Evolutionary conservation across 176 grass and related monocot species (phyloP).

Genomic region (Triticum monococcum): DNA sequence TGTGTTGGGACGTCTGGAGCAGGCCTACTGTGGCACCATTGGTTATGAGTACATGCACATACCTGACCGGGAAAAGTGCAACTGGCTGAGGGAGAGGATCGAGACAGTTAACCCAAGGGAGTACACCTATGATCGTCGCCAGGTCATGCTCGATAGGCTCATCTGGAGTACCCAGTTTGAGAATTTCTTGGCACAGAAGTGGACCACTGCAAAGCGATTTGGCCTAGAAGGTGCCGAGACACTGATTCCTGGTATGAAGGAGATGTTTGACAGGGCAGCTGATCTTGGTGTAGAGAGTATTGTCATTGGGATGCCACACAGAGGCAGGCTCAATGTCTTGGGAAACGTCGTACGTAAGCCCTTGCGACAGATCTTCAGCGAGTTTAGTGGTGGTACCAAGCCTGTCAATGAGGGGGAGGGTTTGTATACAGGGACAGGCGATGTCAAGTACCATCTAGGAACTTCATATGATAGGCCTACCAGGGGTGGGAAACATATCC

Average conservation of each 20-base stretch:
- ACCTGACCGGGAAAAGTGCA: slow-evolving; percentile 79
- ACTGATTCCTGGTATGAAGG: slow-evolving; percentile 97
- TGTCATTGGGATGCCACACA: slow-evolving; percentile 98
- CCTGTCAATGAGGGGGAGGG: slow-evolving; percentile 79
- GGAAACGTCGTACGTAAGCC: slow-evolving; percentile 95
- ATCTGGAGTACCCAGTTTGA: slow-evolving; percentile 98
- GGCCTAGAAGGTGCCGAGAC: slow-evolving; percentile 88
- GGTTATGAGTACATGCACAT: slow-evolving; percentile 98
- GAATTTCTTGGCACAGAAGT: slow-evolving; percentile 89
- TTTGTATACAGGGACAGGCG: slow-evolving; percentile 92
- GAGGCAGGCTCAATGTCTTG: slow-evolving; percentile 92
- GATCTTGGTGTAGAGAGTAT: slow-evolving; percentile 85
- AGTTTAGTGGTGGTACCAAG: slow-evolving; percentile 94
- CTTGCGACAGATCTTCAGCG: slow-evolving; percentile 87
- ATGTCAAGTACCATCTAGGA: slow-evolving; percentile 97
- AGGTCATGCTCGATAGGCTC: slow-evolving; percentile 91
- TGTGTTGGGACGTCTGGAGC: slow-evolving; percentile 54
- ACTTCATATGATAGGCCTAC: slow-evolving; percentile 96
- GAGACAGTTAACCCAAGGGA: slow-evolving; percentile 60
- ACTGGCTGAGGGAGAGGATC: slow-evolving; percentile 95
- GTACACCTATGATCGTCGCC: slow-evolving; percentile 62
- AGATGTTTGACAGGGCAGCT: slow-evolving; percentile 94
- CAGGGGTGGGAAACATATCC: slow-evolving; percentile 82
- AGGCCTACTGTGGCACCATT: slow-evolving; percentile 74
- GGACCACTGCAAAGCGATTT: slow-evolving; percentile 84